A percentile compares a stretch with the other conserved stretches of the same genome.
These are phyloP conservation scores for Narthecium ossifragum DNA, from an alignment of 106 monocot species.

Conservation along the genomic window DNA sequence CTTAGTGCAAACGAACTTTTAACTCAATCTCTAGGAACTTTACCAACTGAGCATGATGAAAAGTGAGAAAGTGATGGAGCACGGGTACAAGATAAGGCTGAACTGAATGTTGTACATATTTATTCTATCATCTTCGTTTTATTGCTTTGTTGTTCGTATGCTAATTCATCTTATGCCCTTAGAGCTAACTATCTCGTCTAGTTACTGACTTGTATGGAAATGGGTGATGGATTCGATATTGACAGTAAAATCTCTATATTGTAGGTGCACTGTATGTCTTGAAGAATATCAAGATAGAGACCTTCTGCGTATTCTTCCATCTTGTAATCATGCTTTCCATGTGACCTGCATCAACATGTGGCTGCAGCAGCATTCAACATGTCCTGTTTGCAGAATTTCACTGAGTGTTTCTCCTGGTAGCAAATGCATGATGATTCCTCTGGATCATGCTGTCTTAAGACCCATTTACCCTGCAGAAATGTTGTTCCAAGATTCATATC, in stretches of 20 bases:
- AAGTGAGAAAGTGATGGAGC: no score
- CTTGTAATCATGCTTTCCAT: constrained; percentile 70
- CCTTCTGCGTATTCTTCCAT: constrained; percentile 60
- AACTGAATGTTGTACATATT: no score
- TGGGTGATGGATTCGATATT: no score
- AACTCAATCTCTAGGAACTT: background rate
- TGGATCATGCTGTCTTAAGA: constrained; percentile 33
- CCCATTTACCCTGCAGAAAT: constrained; percentile 12
- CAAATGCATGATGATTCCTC: constrained; percentile 27
- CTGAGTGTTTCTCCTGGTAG: constrained; percentile 48
- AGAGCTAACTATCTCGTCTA: no score
- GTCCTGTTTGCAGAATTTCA: constrained; percentile 86
- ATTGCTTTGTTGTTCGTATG: no score
- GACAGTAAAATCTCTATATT: no score
- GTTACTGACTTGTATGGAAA: no score
- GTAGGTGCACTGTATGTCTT: constrained; percentile 77
- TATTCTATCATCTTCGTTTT: no score
- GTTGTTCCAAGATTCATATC: constrained; percentile 13
- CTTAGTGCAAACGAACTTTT: background rate
- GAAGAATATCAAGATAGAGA: constrained; percentile 82
- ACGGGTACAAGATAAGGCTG: no score
- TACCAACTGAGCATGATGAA: no score
- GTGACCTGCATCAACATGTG: constrained; percentile 76
- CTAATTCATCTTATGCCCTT: no score
- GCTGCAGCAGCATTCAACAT: constrained; percentile 74